Evolutionary conservation across 495 filamentous ascomycete species (phyloP).

Genomic region (Neurospora sp.): DNA sequence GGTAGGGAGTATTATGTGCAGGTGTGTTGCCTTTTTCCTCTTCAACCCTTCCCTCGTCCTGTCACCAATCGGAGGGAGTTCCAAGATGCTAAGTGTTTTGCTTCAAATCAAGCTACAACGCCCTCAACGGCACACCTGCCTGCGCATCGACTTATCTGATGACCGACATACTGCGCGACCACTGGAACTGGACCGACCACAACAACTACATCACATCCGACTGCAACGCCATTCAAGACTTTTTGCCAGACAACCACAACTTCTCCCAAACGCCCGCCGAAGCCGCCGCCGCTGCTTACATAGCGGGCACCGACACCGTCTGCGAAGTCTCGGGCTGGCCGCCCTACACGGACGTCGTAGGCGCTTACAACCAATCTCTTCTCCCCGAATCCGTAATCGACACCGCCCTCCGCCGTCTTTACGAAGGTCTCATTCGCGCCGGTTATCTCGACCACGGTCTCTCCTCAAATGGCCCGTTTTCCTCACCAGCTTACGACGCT

Average conservation of each 20-base stretch:
- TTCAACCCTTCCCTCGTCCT: too few species aligned
- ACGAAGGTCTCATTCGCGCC: constrained; percentile 25
- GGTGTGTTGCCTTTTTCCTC: too few species aligned
- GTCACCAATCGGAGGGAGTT: too few species aligned
- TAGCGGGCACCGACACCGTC: constrained; percentile 28
- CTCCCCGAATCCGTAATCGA: constrained; percentile 27
- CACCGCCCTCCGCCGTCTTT: constrained; percentile 24
- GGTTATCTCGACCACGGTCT: constrained; percentile 25
- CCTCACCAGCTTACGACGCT: constrained; percentile 17
- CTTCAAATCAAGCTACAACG: constrained; percentile 27
- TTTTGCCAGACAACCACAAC: constrained; percentile 23
- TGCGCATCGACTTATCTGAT: constrained; percentile 37
- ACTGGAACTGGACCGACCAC: constrained; percentile 36
- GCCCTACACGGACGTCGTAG: constrained; percentile 18
- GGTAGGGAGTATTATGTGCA: constrained; percentile 39
- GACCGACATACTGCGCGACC: constrained; percentile 31
- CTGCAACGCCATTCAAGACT: constrained; percentile 25
- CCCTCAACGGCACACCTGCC: constrained; percentile 34
- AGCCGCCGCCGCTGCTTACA: constrained; percentile 25
- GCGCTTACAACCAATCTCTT: constrained; percentile 24
- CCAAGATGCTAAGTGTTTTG: too few species aligned
- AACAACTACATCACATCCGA: constrained; percentile 35
- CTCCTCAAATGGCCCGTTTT: constrained; percentile 1
- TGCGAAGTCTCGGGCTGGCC: constrained; percentile 21
- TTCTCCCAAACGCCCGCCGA: constrained; percentile 22